Evolutionary conservation across 306 rosid species (phyloP).

Genomic region (Cucurbita argyrosperma): DNA sequence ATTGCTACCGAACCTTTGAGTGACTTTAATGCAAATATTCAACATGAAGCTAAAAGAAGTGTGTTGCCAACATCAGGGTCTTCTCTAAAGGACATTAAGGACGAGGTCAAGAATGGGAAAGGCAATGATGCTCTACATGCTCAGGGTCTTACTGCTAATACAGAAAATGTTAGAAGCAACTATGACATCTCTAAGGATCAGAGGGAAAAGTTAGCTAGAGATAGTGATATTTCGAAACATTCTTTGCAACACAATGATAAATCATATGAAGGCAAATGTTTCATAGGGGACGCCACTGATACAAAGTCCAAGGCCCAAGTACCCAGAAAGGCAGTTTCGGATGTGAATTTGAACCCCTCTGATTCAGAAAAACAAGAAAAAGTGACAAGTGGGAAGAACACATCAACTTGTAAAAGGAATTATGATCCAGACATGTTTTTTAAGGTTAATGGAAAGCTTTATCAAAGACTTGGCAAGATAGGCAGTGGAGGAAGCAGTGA

Average conservation of each 20-base stretch:
- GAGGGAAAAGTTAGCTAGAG: slow-evolving; percentile 22
- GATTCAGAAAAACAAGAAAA: slow-evolving; percentile 53
- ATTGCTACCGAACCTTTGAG: slow-evolving; percentile 24
- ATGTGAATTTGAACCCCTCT: slow-evolving; percentile 38
- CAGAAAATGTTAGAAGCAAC: slow-evolving; percentile 25
- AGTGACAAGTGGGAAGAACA: slow-evolving; percentile 33
- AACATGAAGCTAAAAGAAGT: slow-evolving; percentile 18
- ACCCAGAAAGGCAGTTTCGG: slow-evolving; percentile 25
- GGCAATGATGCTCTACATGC: slow-evolving; percentile 16
- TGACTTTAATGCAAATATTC: slow-evolving; percentile 24
- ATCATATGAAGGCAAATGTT: slow-evolving; percentile 21
- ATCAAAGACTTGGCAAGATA: slow-evolving; percentile 97
- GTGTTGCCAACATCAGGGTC: slow-evolving; percentile 13
- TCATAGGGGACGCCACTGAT: slow-evolving; percentile 24
- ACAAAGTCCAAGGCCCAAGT: slow-evolving; percentile 25
- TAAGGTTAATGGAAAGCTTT: slow-evolving; percentile 88
- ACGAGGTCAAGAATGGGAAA: slow-evolving; percentile 23
- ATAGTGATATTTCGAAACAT: slow-evolving; percentile 17
- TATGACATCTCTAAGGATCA: slow-evolving; percentile 27
- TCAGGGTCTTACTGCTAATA: slow-evolving; percentile 18
- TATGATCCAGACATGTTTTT: slow-evolving; percentile 86
- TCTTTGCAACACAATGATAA: slow-evolving; percentile 22
- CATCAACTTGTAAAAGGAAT: slow-evolving; percentile 50
- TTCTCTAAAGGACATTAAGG: slow-evolving; percentile 20
- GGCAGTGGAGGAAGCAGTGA: slow-evolving; percentile 99